These are phyloP conservation scores for Nemophila menziesii DNA, from an alignment of 257 asterid species.

Conservation along the genomic window DNA sequence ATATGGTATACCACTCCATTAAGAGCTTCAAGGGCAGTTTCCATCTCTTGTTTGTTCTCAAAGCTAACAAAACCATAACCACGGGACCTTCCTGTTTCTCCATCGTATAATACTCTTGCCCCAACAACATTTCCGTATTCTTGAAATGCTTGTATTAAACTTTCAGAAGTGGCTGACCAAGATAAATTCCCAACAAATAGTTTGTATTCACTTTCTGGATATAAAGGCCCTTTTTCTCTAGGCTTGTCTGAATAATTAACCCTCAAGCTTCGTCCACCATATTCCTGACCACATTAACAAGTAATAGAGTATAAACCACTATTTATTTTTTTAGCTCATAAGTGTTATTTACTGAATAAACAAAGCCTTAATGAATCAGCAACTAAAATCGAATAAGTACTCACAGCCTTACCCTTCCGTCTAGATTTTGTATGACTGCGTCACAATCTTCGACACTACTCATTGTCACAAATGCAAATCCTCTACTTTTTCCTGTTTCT, in stretches of 20 bases:
- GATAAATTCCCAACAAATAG: conserved; percentile 76
- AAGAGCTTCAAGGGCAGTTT: conserved; percentile 60
- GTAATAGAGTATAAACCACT: not conserved
- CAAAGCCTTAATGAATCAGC: no score
- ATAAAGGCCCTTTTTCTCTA: conserved; percentile 66
- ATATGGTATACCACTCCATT: conserved; percentile 71
- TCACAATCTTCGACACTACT: conserved; percentile 72
- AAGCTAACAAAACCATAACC: conserved; percentile 85
- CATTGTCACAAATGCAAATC: conserved; percentile 94
- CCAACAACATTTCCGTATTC: conserved; percentile 57
- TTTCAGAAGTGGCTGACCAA: conserved; percentile 69
- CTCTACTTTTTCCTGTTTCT: conserved; percentile 80
- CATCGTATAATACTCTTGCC: conserved; percentile 72
- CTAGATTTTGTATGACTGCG: conserved; percentile 59
- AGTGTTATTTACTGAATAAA: no score
- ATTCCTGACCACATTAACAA: conserved; percentile 42
- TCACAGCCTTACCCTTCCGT: conserved; percentile 61
- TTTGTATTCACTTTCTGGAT: conserved; percentile 81
- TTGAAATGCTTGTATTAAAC: conserved; percentile 48
- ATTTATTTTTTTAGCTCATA: not conserved
- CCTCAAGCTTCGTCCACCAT: conserved; percentile 82
- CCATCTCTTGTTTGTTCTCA: conserved; percentile 51
- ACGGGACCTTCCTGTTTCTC: conserved; percentile 75
- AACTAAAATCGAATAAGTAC: no score
- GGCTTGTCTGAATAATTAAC: conserved; percentile 86